These are phyloP conservation scores for Botryosphaeria dothidea DNA, from an alignment of 2,329 filamentous ascomycete species.

Conservation along the genomic window DNA sequence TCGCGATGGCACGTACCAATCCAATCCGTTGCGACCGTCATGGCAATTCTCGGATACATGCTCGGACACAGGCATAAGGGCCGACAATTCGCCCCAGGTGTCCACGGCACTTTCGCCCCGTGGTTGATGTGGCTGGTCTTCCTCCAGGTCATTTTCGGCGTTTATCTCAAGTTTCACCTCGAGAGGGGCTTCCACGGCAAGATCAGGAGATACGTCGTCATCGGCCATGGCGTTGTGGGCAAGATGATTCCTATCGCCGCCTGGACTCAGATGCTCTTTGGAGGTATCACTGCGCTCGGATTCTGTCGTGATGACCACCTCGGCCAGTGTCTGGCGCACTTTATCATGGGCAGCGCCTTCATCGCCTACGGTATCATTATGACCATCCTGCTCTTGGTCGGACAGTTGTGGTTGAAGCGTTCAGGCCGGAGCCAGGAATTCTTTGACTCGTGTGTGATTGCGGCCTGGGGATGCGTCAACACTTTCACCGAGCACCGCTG, in stretches of 20 bases:
- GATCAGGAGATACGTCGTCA: conserved; percentile 71
- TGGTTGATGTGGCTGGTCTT: conserved; percentile 78
- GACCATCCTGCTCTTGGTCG: conserved; percentile 82
- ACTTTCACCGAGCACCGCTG: conserved; percentile 97
- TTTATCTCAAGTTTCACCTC: conserved; percentile 88
- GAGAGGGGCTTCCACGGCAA: conserved; percentile 79
- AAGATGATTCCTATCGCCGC: conserved; percentile 83
- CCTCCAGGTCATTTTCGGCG: conserved; percentile 74
- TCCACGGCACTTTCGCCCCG: conserved; percentile 79
- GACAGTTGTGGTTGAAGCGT: conserved; percentile 80
- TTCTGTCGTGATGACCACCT: conserved; percentile 92
- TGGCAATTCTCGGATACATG: conserved; percentile 84
- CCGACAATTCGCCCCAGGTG: conserved; percentile 78
- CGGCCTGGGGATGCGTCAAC: conserved; percentile 94
- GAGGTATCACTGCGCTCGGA: conserved; percentile 86
- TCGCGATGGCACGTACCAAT: conserved; percentile 93
- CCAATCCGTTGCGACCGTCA: conserved; percentile 71
- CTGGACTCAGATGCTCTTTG: conserved; percentile 95
- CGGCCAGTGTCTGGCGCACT: conserved; percentile 92
- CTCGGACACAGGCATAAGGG: conserved; percentile 90
- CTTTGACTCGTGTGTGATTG: conserved; percentile 89
- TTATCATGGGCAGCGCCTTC: conserved; percentile 98
- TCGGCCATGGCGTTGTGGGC: conserved; percentile 77
- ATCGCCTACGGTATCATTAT: conserved; percentile 90
- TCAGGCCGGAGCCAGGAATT: conserved; percentile 93